phyloP scores from a whole-genome alignment of 441 rosid genomes.

The Manihot esculenta region DNA sequence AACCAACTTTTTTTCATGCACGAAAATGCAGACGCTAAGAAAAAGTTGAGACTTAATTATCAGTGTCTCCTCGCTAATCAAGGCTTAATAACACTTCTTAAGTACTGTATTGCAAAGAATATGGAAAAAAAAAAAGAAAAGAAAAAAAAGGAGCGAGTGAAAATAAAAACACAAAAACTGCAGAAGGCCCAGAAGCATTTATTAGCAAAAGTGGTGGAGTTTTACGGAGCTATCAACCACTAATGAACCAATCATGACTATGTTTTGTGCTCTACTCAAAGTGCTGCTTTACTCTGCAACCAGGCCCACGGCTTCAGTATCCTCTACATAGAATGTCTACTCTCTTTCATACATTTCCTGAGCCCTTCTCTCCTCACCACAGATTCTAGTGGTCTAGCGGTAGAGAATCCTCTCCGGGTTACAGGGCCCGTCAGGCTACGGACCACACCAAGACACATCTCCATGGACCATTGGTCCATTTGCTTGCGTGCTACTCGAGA shows the following conservation, averaged over 20 bases:
- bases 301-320: conserved; percentile 19
- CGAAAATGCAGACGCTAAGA: conserved; percentile 2
- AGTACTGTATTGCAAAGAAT: background rate
- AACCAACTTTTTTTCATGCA: background rate
- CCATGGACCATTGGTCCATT: conserved; percentile 9
- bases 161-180: background rate
- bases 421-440: background rate
- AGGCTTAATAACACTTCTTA: background rate
- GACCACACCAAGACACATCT: background rate
- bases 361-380: conserved; percentile 2
- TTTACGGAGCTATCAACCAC: conserved; percentile 29
- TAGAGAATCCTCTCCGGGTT: background rate
- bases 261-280: conserved; percentile 1
- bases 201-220: conserved; percentile 31
- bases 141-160: too few species aligned
- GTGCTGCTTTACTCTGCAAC: conserved; percentile 9
- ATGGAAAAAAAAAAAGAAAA: background rate
- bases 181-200: conserved; percentile 16
- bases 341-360: conserved; percentile 20
- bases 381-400: background rate
- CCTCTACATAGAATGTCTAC: conserved; percentile 36
- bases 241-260: conserved; percentile 42
- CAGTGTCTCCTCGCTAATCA: conserved; percentile 13
- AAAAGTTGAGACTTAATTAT: background rate
- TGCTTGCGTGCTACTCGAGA: conserved; percentile 12